Evolutionary conservation across 257 asterid genomes (phyloP).

Genomic region (Petunia axillaris): DNA sequence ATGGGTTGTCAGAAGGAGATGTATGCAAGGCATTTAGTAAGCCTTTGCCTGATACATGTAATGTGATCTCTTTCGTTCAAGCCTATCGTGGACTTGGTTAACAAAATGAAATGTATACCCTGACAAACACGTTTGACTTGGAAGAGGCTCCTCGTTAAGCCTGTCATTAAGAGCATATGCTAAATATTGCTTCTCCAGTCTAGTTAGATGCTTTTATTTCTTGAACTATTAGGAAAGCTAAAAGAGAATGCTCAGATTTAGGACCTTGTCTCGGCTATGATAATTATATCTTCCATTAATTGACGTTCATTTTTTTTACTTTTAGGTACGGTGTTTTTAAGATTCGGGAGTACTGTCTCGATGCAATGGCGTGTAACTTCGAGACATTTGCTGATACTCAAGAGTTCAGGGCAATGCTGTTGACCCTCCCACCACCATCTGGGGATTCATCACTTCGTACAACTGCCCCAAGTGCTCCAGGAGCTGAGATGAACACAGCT

Average conservation of each 20-base stretch:
- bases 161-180: constrained; percentile 8
- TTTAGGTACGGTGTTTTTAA: constrained; percentile 79
- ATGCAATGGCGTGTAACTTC: constrained; percentile 76
- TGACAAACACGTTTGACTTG: constrained; percentile 25
- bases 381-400: constrained; percentile 81
- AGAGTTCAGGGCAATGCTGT: constrained; percentile 83
- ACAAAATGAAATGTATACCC: constrained; percentile 23
- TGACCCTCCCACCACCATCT: constrained; percentile 91
- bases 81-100: constrained; percentile 19
- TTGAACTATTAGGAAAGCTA: background rate
- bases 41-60: background rate
- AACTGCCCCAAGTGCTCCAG: constrained; percentile 92
- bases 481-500: constrained; percentile 58
- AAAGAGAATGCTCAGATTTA: background rate
- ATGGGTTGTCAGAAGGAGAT: background rate
- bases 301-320: background rate
- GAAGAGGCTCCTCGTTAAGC: background rate
- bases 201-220: background rate
- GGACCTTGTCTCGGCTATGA: background rate
- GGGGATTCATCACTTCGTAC: constrained; percentile 86
- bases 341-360: constrained; percentile 85
- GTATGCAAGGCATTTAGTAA: background rate
- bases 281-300: background rate
- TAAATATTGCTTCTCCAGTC: background rate
- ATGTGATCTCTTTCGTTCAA: background rate